phyloP scores from a whole-genome alignment of 352 stramenopile species.

The Phytophthora hybrid region DNA sequence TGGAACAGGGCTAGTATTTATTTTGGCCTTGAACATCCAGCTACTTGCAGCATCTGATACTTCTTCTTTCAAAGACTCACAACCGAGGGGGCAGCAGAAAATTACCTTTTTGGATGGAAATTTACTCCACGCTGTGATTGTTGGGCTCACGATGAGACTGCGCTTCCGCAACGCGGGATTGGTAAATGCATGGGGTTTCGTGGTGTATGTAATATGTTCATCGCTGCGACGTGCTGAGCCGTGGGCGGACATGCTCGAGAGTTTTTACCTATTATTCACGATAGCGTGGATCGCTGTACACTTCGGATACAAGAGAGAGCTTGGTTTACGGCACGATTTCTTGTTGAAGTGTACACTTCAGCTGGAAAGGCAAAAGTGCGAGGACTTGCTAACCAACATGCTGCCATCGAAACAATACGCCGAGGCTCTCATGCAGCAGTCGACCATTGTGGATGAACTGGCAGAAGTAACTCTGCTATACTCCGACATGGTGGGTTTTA shows the following conservation, averaged over 20 bases:
- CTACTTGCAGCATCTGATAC: constrained; percentile 35
- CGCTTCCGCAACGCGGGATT: constrained; percentile 64
- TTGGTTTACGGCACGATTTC: constrained; percentile 76
- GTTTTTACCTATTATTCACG: constrained; percentile 49
- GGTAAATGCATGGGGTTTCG: constrained; percentile 53
- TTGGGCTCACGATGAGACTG: constrained; percentile 64
- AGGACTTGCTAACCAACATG: constrained; percentile 89
- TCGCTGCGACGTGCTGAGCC: constrained; percentile 25
- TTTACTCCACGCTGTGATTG: constrained; percentile 64
- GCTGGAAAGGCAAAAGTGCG: constrained; percentile 82
- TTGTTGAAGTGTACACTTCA: constrained; percentile 82
- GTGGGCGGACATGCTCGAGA: constrained; percentile 53
- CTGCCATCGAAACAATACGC: constrained; percentile 80
- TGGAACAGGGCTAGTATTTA: constrained; percentile 42
- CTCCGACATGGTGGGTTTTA: constrained; percentile 90
- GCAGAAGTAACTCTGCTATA: constrained; percentile 87
- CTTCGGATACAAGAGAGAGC: constrained; percentile 73
- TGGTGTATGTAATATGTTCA: constrained; percentile 44
- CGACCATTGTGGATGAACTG: constrained; percentile 83
- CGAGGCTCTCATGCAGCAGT: constrained; percentile 73
- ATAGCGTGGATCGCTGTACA: constrained; percentile 43
- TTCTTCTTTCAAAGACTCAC: neutral
- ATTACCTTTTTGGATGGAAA: constrained; percentile 55
- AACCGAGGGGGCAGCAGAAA: constrained; percentile 14
- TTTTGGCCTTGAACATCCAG: constrained; percentile 52